Base-by-base conservation (phyloP, 192 early-diverging fungal genomes). In the Rhizoclosmatium globosum region DNA sequence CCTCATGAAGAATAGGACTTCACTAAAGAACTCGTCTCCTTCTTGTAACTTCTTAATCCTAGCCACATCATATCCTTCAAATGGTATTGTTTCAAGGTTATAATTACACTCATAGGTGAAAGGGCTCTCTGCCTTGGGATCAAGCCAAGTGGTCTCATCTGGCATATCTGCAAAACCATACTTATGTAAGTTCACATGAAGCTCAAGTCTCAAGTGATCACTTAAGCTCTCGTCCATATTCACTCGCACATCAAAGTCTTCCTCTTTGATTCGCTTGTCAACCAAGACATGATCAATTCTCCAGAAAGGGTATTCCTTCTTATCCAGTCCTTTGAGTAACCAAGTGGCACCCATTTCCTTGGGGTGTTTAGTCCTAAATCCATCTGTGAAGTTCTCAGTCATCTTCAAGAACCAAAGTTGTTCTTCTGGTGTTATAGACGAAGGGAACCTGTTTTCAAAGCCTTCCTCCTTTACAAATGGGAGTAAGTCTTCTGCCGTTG, bases 241-340 rank as follows among this genome's bases (percentile, higher is more conserved):
- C 7, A 9, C 60, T 19, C 60, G 19, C 42, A 41, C n/a, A 50
- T 56, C 70, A 56, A 23, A 56, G 38, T 41, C 3, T 17, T 56
- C 41, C 13, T n/a, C 7, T 4, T 31, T n/a, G 48, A 72, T 17
- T 11, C 70, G 46, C n/a, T 44, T 56, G 53, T 72, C 53, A 13
- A 72, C 39, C 17, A 72, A 31, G 47, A 72, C 13, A 57, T 47
- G 39, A 48, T 72, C 70, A n/a, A 72, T 72, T 4, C 70, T 45
- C 70, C 70, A 72, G 38, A 56, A 57, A 47, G 70, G 70, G 21
- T 62, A 62, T 62, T 62, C 60, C 56, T 41, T 50, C n/a, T 31
- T 17, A 19, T 41, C 31, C 13, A 48, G 4, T 4, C 13, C 19
- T 72, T 39, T 47, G 38, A 41, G 39, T n/a, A n/a, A 19, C 70